Percentiles rank a stretch among this genome's conserved stretches.
Conservation (phyloP, 148 eudicot genomes). For the Talinum fruticosum region DNA sequence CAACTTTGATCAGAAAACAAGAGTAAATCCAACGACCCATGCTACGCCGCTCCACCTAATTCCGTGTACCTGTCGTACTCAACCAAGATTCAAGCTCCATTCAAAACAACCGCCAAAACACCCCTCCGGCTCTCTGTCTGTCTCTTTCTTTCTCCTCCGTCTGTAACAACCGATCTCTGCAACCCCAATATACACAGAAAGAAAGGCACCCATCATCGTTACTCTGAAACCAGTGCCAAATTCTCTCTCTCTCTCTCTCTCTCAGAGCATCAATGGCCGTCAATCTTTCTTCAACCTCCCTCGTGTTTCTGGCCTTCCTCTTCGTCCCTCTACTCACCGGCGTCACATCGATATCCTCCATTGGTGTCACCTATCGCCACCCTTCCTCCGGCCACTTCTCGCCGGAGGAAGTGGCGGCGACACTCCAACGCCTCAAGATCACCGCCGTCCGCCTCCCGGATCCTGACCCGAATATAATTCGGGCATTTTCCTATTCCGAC, state of each 20-base stretch:
- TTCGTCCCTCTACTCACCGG: neutral
- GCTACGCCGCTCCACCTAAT: too few species aligned
- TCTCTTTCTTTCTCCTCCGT: neutral
- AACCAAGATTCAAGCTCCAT: neutral
- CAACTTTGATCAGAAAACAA: too few species aligned
- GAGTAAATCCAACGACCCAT: neutral
- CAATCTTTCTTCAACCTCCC: neutral
- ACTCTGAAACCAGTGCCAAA: neutral
- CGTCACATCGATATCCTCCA: neutral
- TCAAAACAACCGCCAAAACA: slow-evolving; percentile 11
- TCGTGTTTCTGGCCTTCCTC: neutral
- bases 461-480: slow-evolving; percentile 46
- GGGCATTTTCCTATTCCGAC: slow-evolving; percentile 67
- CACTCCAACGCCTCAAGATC: slow-evolving; percentile 25
- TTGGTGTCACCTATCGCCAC: slow-evolving; percentile 32
- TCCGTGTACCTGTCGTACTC: neutral
- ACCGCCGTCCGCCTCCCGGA: slow-evolving; percentile 49
- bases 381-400: slow-evolving; percentile 12
- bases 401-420: slow-evolving; percentile 21
- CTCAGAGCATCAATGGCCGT: slow-evolving; percentile 15
- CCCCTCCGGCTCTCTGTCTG: too few species aligned
- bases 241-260: neutral
- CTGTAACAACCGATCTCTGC: neutral
- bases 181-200: neutral
- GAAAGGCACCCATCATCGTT: neutral